These are phyloP conservation scores for Agrocybe praecox DNA, from an alignment of 768 basidiomycete genomes.

Conservation along the genomic window DNA sequence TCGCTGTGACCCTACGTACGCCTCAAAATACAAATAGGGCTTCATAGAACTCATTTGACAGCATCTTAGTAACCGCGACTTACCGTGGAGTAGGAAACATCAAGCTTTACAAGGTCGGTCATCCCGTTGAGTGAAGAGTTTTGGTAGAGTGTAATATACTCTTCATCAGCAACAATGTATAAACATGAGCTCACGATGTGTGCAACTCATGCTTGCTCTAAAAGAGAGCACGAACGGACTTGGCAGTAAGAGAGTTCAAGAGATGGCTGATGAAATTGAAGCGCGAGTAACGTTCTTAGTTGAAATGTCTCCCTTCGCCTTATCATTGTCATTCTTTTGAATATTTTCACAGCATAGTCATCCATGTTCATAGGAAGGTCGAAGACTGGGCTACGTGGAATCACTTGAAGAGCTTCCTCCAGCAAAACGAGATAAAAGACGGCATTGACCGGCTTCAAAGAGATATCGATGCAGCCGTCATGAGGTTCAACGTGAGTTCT, in stretches of 20 bases:
- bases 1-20: conserved; percentile 1
- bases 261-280: conserved; percentile 37
- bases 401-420: conserved; percentile 36
- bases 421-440: conserved; percentile 40
- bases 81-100: no score
- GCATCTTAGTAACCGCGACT: no score
- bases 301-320: neutral
- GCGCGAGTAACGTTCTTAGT: conserved; percentile 22
- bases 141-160: no score
- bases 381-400: conserved; percentile 37
- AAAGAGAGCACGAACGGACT: conserved; percentile 33
- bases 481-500: conserved; percentile 36
- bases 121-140: no score
- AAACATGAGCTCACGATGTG: no score
- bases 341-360: conserved; percentile 32
- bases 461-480: conserved; percentile 37
- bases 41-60: no score
- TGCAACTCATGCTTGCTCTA: conserved; percentile 9
- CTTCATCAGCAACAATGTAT: no score
- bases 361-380: conserved; percentile 31
- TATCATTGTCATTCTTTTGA: neutral
- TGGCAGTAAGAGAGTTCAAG: conserved; percentile 29
- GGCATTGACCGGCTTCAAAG: conserved; percentile 39
- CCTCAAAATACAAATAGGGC: no score
- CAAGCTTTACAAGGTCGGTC: no score